Conservation (phyloP, 139 green algal species). For the Choricystis sp. region DNA sequence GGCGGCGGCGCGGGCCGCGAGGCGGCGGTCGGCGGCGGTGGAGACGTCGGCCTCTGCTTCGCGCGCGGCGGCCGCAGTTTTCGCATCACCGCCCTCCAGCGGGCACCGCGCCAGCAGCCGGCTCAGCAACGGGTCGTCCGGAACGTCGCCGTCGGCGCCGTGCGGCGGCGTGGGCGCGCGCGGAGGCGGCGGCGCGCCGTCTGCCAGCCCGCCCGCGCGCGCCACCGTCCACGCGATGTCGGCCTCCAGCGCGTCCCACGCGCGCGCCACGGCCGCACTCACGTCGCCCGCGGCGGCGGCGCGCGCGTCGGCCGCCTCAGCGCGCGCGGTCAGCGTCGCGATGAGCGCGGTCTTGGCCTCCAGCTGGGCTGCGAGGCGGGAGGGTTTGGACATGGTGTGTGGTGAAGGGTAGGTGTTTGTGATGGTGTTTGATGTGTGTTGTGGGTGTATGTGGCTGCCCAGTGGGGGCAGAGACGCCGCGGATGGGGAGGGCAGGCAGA, state of each 20-base stretch:
- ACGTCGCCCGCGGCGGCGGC: no score
- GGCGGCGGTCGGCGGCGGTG: neutral
- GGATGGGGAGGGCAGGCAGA: no score
- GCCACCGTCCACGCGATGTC: neutral
- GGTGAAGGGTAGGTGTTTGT: no score
- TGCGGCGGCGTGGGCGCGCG: no score
- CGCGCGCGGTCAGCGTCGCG: neutral
- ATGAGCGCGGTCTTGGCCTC: neutral
- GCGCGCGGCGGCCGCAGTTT: neutral
- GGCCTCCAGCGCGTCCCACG: neutral
- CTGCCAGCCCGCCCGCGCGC: neutral
- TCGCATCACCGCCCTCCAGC: neutral
- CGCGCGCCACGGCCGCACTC: neutral
- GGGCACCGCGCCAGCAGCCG: neutral
- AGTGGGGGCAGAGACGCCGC: no score
- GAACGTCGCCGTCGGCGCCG: neutral
- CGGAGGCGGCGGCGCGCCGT: no score
- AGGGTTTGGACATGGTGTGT: neutral
- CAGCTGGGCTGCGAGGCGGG: neutral
- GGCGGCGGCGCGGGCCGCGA: neutral
- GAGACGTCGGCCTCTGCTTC: neutral
- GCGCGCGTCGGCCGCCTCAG: neutral
- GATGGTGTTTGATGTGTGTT: no score
- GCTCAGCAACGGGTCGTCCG: neutral
- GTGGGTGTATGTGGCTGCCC: no score